Conservation (phyloP, 176 grass and related monocot species). For the Puya raimondii region DNA sequence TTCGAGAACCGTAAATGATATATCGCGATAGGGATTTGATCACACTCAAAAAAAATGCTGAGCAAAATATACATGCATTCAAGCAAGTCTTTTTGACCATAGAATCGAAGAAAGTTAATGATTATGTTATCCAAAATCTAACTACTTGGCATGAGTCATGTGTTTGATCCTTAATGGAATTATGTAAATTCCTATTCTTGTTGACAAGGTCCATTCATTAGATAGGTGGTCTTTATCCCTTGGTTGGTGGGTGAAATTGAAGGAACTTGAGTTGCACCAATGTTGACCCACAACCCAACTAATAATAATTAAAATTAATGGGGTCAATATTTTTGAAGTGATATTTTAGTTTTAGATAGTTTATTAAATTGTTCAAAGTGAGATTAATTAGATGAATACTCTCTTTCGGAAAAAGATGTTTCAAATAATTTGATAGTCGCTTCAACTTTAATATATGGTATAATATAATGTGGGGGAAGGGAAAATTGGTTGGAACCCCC, state of each 20-base stretch:
- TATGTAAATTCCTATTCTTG: background rate
- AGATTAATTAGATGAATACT: too few species aligned
- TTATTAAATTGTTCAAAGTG: background rate
- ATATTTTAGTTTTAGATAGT: background rate
- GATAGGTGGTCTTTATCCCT: slow-evolving; percentile 1
- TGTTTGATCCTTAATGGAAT: background rate
- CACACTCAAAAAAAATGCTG: too few species aligned
- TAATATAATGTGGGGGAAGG: too few species aligned
- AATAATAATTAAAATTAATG: background rate
- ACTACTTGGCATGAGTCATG: background rate
- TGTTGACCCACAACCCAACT: background rate
- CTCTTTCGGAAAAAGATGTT: too few species aligned
- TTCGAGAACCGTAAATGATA: too few species aligned
- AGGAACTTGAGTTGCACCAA: background rate
- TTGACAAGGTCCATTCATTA: background rate
- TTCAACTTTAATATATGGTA: too few species aligned
- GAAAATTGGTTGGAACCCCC: too few species aligned
- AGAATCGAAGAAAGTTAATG: too few species aligned
- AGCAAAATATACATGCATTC: too few species aligned
- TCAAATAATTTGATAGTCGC: too few species aligned
- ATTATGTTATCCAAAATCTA: background rate
- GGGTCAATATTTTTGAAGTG: background rate
- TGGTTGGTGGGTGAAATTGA: background rate
- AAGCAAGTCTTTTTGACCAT: too few species aligned
- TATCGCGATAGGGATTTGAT: too few species aligned